A percentile compares a stretch with the other conserved stretches of the same genome.
Conservation (phyloP, 2,329 filamentous ascomycete genomes). For the Fusarium sp. region DNA sequence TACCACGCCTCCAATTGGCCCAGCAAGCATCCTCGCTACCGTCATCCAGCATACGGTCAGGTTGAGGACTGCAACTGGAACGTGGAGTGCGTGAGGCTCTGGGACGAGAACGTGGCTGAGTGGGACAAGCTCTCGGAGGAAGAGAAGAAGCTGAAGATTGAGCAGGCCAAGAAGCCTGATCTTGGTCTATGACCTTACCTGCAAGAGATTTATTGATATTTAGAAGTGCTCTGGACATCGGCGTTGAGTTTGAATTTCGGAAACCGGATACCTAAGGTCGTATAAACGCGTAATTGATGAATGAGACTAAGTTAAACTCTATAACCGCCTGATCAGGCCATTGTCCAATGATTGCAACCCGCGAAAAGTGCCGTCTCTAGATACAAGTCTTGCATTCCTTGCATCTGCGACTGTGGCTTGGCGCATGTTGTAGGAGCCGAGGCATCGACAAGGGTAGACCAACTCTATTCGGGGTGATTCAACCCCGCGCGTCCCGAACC, state of each 20-base stretch:
- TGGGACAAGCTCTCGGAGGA: conserved; percentile 67
- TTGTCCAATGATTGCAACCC: background rate
- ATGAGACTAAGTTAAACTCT: background rate
- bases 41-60: conserved; percentile 73
- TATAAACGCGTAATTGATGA: background rate
- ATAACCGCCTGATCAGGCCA: background rate
- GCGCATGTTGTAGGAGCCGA: conserved; percentile 7
- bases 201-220: background rate
- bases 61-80: conserved; percentile 78
- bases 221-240: conserved; percentile 2
- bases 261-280: conserved; percentile 4
- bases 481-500: conserved; percentile 21
- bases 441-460: conserved; percentile 2
- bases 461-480: background rate
- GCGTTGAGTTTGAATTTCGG: conserved; percentile 19
- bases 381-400: background rate
- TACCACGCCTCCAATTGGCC: conserved; percentile 80
- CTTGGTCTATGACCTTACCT: background rate
- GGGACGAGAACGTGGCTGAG: conserved; percentile 70
- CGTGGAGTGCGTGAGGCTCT: conserved; percentile 67
- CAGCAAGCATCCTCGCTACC: conserved; percentile 69
- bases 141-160: conserved; percentile 62
- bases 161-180: conserved; percentile 41
- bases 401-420: conserved; percentile 13
- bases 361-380: background rate